Base-by-base conservation (phyloP, 2,329 filamentous ascomycete genomes). In the Grosmannia huntii region DNA sequence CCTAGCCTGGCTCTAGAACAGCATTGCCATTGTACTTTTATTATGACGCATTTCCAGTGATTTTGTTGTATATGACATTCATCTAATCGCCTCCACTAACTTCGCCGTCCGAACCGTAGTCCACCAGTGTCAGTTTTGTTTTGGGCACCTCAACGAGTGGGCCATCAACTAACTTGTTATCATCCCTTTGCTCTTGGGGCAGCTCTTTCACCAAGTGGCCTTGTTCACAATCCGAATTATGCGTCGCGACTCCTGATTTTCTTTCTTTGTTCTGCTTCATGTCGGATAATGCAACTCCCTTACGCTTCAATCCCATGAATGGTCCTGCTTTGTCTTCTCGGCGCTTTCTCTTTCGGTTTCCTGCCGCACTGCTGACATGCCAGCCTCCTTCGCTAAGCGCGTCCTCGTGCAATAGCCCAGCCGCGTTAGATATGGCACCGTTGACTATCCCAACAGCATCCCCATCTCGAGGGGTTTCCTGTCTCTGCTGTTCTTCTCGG, bases 81-180 rank as follows among this genome's bases (percentile, higher is more conserved):
- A 27, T 28, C 23, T 25, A 49, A 25, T 49, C n/a, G 25, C 46
- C 28, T n/a, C 54, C 23, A 38, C 57, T 50, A 10, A 23, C 23
- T 16, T 67, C 69, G 25, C 78, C 75, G 52, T 82, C 80, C 1
- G 80, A 84, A 5, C 75, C 80, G 62, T 84, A 84, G 59, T 73
- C 75, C 14, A 83, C 80, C 46, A 84, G 65, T 0, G 73, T 73
- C 52, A 75, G 12, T 33, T 57, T 57, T 5, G 46, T 48, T 14
- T 23, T 46, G 14, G 33, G 46, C 31, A 36, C n/a, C 41, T 5
- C 23, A 10, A 48, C 23, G 9, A 16, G 16, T 21, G 33, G 19
- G 9, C 19, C 38, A 19, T n/a, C 12, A 11, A 3, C 41, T 12
- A 14, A n/a, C 12, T 33, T 33, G 9, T 55, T 6, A 19, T 11